Conservation (phyloP, 108 stramenopile genomes). For the Cyclotella choctawhatcheeana region DNA sequence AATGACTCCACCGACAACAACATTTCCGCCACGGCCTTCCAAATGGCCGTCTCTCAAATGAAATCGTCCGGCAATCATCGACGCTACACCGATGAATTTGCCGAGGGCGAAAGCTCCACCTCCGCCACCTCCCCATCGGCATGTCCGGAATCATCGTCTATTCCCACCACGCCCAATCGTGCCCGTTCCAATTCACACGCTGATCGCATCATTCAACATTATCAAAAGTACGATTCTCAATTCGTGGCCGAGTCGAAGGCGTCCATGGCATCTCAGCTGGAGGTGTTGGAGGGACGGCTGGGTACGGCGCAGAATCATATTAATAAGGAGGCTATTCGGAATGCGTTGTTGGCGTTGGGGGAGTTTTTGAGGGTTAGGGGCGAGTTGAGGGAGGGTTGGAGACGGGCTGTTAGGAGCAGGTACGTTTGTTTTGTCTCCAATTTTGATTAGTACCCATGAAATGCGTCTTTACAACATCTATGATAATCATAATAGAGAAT, state of each 20-base stretch:
- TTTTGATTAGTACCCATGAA: background rate
- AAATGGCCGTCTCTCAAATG: constrained; percentile 60
- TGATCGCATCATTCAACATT: constrained; percentile 15
- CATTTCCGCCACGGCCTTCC: constrained; percentile 43
- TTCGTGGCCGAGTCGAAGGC: constrained; percentile 16
- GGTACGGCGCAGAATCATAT: constrained; percentile 69
- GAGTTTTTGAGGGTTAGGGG: constrained; percentile 62
- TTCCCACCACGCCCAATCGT: background rate
- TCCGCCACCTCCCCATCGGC: constrained; percentile 13
- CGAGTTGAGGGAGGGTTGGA: constrained; percentile 55
- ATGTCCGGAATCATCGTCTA: background rate
- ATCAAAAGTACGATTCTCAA: constrained; percentile 18
- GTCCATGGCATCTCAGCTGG: constrained; percentile 4
- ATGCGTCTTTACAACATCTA: background rate
- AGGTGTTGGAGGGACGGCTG: constrained; percentile 63
- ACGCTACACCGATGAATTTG: constrained; percentile 63
- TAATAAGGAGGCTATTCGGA: constrained; percentile 83
- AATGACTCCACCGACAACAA: background rate
- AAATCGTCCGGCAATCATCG: constrained; percentile 55
- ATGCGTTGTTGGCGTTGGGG: constrained; percentile 62
- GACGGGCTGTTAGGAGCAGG: constrained; percentile 51
- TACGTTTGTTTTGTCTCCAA: background rate
- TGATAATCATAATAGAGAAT: constrained; percentile 49
- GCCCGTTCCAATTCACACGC: background rate
- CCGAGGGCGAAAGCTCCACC: background rate